A percentile compares a stretch with the other conserved stretches of the same genome.
Evolutionary conservation across 495 filamentous ascomycete species (phyloP).

Genomic region (Xylaria acuta): DNA sequence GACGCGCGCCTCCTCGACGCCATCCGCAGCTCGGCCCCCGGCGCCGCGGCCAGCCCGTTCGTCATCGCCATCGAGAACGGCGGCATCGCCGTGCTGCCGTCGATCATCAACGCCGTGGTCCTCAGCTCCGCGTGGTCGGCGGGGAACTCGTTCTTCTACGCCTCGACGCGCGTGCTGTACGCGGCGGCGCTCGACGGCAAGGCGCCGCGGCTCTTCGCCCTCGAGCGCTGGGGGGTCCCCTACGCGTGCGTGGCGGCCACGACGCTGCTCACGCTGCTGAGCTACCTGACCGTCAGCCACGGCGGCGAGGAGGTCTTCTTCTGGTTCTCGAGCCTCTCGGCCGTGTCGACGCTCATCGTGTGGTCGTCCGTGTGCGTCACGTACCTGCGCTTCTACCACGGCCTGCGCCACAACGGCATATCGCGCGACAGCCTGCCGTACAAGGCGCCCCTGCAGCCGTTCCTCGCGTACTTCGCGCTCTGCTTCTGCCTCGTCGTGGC

Average conservation of each 20-base stretch:
- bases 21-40: conserved; percentile 49
- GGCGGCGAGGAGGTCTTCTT: conserved; percentile 58
- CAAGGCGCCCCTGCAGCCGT: conserved; percentile 66
- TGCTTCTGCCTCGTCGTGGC: conserved; percentile 61
- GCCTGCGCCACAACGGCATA: conserved; percentile 61
- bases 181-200: conserved; percentile 62
- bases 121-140: conserved; percentile 70
- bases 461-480: conserved; percentile 64
- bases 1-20: conserved; percentile 59
- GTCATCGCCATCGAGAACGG: conserved; percentile 66
- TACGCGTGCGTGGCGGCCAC: conserved; percentile 61
- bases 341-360: conserved; percentile 65
- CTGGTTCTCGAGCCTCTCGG: conserved; percentile 65
- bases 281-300: conserved; percentile 59
- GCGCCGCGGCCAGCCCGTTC: conserved; percentile 65
- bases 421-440: conserved; percentile 62
- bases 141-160: conserved; percentile 74
- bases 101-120: conserved; percentile 75
- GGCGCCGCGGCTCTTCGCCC: conserved; percentile 62
- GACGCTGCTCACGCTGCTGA: conserved; percentile 58
- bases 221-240: conserved; percentile 62
- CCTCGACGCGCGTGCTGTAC: conserved; percentile 69
- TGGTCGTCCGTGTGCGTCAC: conserved; percentile 63
- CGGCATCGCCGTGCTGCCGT: conserved; percentile 66
- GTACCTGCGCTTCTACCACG: conserved; percentile 65